Base-by-base conservation (phyloP, 352 stramenopile genomes). In the Detonula confervacea region DNA sequence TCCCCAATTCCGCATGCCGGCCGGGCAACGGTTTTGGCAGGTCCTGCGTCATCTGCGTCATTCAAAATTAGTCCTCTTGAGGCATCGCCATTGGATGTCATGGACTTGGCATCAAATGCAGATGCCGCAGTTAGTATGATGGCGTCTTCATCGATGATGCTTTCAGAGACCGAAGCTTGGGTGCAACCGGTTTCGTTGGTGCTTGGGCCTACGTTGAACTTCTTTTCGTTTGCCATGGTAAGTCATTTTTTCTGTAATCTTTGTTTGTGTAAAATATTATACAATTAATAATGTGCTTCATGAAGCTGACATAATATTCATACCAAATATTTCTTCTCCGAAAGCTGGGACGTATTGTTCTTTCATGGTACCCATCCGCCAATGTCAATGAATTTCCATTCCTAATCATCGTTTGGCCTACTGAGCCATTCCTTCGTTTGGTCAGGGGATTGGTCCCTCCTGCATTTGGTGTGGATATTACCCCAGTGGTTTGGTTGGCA, bases 391-490 rank as follows among this genome's bases (percentile, higher is more conserved):
- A 94, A 73, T 47, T 94, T 16, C 93, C 93, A 33, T 95, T 90
- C 66, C 92, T 86, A 59, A 24, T 96, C 42, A 84, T 95, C 30
- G 87, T 91, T 25, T 95, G 91, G 87, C 93, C 92, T 14, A 96
- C 93, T 9, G 92, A 96, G 73, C 90, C 89, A 16, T 78, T 96
- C 9, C 80, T 96, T 56, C 63, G 75, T 75, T 54, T 88, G 6
- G 84, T 91, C 27, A 81, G 90, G 59, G 87, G 76, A 55, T 69
- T 90, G 9, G 80, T 96, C 33, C 93, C 93, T 54, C 92, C 93
- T 8, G 92, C 93, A 3, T 96, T 96, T 77, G 93, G 93, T n/a
- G 93, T 96, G 20, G 93, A 96, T 71, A 95, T 96, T 69, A 95
- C 89, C 59, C 91, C 93, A 11, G 93, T 96, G 37, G 89, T 96